Percentiles rank a stretch among this genome's conserved stretches.
Evolutionary conservation across 768 basidiomycete species (phyloP).

Genomic region (Dendrothele bispora): DNA sequence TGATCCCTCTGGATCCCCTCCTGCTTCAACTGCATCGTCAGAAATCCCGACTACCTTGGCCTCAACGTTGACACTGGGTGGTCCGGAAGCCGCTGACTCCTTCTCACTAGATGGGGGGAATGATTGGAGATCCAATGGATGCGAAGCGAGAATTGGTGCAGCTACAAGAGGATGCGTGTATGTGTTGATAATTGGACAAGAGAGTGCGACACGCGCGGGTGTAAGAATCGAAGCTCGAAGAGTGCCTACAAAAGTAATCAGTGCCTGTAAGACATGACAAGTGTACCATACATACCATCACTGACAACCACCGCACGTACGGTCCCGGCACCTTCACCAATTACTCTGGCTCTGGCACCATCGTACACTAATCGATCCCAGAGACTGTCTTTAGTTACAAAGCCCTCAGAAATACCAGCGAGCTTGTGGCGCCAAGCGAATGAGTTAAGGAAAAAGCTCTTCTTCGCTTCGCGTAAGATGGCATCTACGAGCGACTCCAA

Average conservation of each 20-base stretch:
- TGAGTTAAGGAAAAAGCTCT: slow-evolving; percentile 51
- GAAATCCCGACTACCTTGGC: slow-evolving; percentile 71
- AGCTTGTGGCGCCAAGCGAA: slow-evolving; percentile 81
- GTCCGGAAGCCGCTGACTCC: slow-evolving; percentile 56
- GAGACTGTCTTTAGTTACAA: slow-evolving; percentile 73
- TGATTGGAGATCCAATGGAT: slow-evolving; percentile 83
- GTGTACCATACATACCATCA: slow-evolving; percentile 51
- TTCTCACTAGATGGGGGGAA: slow-evolving; percentile 44
- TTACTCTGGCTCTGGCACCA: slow-evolving; percentile 54
- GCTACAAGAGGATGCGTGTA: slow-evolving; percentile 62
- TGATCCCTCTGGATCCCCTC: slow-evolving; percentile 62
- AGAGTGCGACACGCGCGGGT: slow-evolving; percentile 71
- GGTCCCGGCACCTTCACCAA: slow-evolving; percentile 61
- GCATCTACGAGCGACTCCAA: slow-evolving; percentile 51
- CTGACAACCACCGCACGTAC: slow-evolving; percentile 71
- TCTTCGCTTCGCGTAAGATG: slow-evolving; percentile 56
- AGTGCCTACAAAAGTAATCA: slow-evolving; percentile 35
- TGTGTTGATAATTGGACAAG: slow-evolving; percentile 70
- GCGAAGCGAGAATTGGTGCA: slow-evolving; percentile 80
- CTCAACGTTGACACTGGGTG: slow-evolving; percentile 86
- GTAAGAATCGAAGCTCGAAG: slow-evolving; percentile 51
- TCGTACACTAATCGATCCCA: slow-evolving; percentile 85
- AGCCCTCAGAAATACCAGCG: slow-evolving; percentile 67
- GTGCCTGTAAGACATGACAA: background rate
- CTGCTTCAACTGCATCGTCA: slow-evolving; percentile 63